phyloP scores from a whole-genome alignment of 768 basidiomycete species.

The Leccinum subtestaceum region DNA sequence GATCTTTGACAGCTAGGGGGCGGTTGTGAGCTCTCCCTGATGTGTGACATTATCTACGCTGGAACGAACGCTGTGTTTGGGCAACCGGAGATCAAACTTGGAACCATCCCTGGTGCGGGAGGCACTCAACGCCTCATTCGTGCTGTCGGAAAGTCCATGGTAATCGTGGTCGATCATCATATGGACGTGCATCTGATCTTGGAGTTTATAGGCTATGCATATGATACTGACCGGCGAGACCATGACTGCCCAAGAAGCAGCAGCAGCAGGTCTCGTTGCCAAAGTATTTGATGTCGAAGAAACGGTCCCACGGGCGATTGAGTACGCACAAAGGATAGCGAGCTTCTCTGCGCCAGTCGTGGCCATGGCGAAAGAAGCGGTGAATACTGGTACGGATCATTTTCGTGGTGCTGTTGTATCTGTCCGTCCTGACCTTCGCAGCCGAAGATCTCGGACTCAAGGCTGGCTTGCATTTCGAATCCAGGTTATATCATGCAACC shows the following conservation, averaged over 20 bases:
- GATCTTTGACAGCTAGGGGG: constrained; percentile 71
- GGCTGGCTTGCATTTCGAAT: constrained; percentile 45
- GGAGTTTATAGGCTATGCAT: constrained; percentile 46
- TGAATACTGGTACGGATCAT: constrained; percentile 39
- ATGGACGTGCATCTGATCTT: not conserved
- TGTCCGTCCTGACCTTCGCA: constrained; percentile 9
- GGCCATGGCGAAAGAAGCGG: constrained; percentile 48
- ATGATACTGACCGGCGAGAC: constrained; percentile 50
- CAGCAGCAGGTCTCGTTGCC: constrained; percentile 45
- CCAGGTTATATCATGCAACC: constrained; percentile 47
- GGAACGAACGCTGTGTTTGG: constrained; percentile 87
- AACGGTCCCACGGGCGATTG: constrained; percentile 45
- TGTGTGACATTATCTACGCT: constrained; percentile 93
- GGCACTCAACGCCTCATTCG: constrained; percentile 88
- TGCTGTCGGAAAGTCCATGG: constrained; percentile 76
- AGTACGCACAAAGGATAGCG: constrained; percentile 36
- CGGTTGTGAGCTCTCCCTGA: constrained; percentile 93
- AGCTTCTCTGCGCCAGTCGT: constrained; percentile 30
- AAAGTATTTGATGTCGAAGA: constrained; percentile 39
- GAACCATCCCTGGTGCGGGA: constrained; percentile 91
- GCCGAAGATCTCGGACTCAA: constrained; percentile 47
- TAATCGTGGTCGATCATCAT: constrained; percentile 1
- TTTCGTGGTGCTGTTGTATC: not conserved
- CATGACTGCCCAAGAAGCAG: constrained; percentile 45
- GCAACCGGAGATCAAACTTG: constrained; percentile 94